Evolutionary conservation across 768 basidiomycete species (phyloP).

Genomic region (Hypholoma sublateritium): DNA sequence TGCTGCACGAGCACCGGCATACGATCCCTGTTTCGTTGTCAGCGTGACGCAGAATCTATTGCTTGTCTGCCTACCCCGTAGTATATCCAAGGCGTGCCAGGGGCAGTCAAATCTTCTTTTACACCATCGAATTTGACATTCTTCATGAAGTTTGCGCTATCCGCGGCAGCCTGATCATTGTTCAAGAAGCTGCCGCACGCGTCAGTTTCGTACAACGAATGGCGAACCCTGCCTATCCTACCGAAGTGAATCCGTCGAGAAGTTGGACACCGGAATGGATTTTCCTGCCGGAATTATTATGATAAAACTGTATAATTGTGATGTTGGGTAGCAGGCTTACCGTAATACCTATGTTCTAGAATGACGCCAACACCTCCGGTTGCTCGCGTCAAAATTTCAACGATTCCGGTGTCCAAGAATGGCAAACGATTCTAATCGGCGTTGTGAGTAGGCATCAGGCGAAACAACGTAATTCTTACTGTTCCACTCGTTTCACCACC

Average conservation of each 20-base stretch:
- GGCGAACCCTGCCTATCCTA: conserved; percentile 23
- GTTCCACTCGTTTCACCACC: conserved; percentile 92
- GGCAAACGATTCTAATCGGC: conserved; percentile 41
- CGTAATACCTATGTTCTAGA: conserved; percentile 93
- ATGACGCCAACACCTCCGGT: conserved; percentile 89
- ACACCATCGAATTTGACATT: conserved; percentile 76
- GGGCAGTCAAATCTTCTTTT: conserved; percentile 67
- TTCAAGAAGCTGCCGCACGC: conserved; percentile 67
- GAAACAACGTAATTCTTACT: conserved; percentile 34
- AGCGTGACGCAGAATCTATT: background rate
- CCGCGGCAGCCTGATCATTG: conserved; percentile 86
- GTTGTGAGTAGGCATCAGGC: background rate
- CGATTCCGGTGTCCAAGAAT: conserved; percentile 79
- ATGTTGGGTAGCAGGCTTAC: conserved; percentile 30
- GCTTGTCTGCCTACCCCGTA: conserved; percentile 65
- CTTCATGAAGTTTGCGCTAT: conserved; percentile 90
- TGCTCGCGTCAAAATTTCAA: conserved; percentile 79
- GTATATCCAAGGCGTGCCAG: conserved; percentile 84
- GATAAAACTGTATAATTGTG: background rate
- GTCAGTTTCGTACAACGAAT: background rate
- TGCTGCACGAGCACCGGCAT: conserved; percentile 91
- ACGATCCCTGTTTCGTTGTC: conserved; percentile 62
- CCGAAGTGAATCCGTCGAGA: conserved; percentile 84
- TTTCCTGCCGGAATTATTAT: conserved; percentile 42
- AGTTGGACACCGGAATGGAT: conserved; percentile 73